Evolutionary conservation across 352 stramenopile genomes (phyloP), one percentile per base, ranked within the genome.

Genomic region (Pythium myriotylum): DNA sequence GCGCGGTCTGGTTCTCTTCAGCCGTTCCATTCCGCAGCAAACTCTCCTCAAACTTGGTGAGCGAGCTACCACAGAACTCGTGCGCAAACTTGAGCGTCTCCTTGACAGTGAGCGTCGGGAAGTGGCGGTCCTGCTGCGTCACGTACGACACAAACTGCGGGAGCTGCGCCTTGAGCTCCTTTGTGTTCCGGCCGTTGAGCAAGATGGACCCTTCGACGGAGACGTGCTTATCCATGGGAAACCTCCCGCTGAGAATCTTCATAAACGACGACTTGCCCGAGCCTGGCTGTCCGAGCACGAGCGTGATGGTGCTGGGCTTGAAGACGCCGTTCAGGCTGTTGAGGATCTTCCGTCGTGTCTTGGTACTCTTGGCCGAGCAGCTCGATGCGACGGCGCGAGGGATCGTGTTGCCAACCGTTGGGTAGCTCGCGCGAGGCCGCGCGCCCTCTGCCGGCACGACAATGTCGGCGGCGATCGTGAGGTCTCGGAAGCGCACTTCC

Each of bases 11-110:
- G 50, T 65, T 72, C 26, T 72, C 58, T 6, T 72, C 48, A 5
- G 43, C 17, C 79, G 70, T 29, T 78, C 45, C 58, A n/a, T 55
- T 37, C 14, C 32, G 16, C 2, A 65, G 41, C 26, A 67, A 26
- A 23, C 24, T 17, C 33, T 60, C 41, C 12, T 41, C 24, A 3
- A 22, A 42, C 5, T 54, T 47, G 1, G 59, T 23, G 16, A 60
- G 42, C 22, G 32, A 16, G 22, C 47, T 51, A 19, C 50, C 45
- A 32, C 40, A 65, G 41, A 56, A 72, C 8, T 20, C 33, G 35
- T 65, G 40, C 0, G 67, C 56, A 65, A 74, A 74, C 29, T 62
- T 14, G 16, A 74, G 29, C 22, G 67, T 74, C 40, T 74, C 67
- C 22, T 59, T 39, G 3, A 74, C 67, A 16, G 67, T 72, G 22